Base-by-base conservation (phyloP, 2,329 filamentous ascomycete genomes). In the Chaetomium globosum region DNA sequence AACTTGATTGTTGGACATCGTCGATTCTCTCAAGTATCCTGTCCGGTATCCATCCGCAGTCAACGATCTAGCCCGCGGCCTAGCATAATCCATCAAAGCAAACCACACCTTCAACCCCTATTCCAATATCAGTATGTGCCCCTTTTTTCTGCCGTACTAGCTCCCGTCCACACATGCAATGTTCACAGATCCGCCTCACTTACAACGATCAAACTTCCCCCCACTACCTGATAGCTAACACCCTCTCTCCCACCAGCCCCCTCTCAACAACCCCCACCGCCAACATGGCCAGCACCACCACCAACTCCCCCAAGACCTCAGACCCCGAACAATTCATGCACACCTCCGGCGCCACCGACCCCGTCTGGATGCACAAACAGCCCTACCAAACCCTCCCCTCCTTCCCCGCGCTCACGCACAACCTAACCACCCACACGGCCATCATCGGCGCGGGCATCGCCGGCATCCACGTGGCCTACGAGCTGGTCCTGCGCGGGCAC, bases 371-470 rank as follows among this genome's bases (percentile, higher is more conserved):
- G 0, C 82, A 84, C 68, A 75, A 75, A 0, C 75, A 82, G 28
- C 81, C 80, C 0, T 84, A 80, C 72, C 74, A 75, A 33, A 74
- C 76, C 16, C 75, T 79, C 5, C 81, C 81, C 1, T 68, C 72
- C 6, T 84, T 83, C 71, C 73, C 77, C 0, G 72, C 78, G 19
- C 75, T 85, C 12, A 69, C 71, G 3, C 66, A 73, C 4, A 76
- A 84, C 70, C 71, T 83, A 23, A 74, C 80, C 52, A 79, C 80
- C 0, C 81, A 84, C 67, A 77, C 84, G 4, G 81, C 78, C 70
- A 75, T 86, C 61, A 75, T 86, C 56, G 83, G 83, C 4, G 78
- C 81, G 4, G 83, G 83, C 21, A 85, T 85, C 56, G 74, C 81
- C 0, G 83, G 83, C 13, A 78, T 85, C 52, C 82, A 81, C 0